Percentiles rank a stretch among this genome's conserved stretches.
Conservation (phyloP, 768 basidiomycete genomes). For the Sistotremastrum suecicum region DNA sequence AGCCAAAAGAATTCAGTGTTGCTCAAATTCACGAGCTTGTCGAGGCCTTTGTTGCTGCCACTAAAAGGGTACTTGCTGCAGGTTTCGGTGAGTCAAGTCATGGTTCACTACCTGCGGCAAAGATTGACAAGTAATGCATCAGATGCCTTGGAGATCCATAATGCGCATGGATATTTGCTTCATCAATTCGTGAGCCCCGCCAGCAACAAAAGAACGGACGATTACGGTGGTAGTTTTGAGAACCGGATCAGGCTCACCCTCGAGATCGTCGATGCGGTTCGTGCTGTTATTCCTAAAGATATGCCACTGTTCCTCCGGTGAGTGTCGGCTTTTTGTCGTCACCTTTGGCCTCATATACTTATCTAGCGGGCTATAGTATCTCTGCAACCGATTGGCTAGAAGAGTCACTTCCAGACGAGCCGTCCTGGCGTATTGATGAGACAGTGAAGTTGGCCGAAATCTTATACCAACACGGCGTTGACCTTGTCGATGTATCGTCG, state of each 20-base stretch:
- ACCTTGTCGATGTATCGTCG: conserved; percentile 59
- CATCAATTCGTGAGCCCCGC: conserved; percentile 43
- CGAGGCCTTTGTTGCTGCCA: conserved; percentile 36
- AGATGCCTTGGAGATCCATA: conserved; percentile 38
- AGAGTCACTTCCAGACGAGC: conserved; percentile 38
- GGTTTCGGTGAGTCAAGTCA: conserved; percentile 29
- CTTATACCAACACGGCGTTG: conserved; percentile 51
- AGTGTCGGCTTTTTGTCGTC: conserved; percentile 1
- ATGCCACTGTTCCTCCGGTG: conserved; percentile 66
- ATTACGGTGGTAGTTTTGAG: conserved; percentile 60
- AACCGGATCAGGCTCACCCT: conserved; percentile 50
- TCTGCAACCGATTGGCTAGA: conserved; percentile 69
- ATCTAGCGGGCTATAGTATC: conserved; percentile 24
- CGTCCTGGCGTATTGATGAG: conserved; percentile 57
- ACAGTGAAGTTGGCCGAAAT: conserved; percentile 45
- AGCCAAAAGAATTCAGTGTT: conserved; percentile 40
- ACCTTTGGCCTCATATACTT: conserved; percentile 12
- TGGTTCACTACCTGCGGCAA: too few relatives aligned
- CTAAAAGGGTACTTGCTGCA: conserved; percentile 38
- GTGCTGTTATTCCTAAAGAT: conserved; percentile 39
- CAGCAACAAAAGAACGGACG: conserved; percentile 48
- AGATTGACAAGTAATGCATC: too few relatives aligned
- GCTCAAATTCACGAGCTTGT: conserved; percentile 45
- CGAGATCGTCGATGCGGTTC: conserved; percentile 50
- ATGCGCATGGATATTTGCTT: conserved; percentile 49